Evolutionary conservation across 768 basidiomycete species (phyloP).

Genomic region (Lactarius sp.): DNA sequence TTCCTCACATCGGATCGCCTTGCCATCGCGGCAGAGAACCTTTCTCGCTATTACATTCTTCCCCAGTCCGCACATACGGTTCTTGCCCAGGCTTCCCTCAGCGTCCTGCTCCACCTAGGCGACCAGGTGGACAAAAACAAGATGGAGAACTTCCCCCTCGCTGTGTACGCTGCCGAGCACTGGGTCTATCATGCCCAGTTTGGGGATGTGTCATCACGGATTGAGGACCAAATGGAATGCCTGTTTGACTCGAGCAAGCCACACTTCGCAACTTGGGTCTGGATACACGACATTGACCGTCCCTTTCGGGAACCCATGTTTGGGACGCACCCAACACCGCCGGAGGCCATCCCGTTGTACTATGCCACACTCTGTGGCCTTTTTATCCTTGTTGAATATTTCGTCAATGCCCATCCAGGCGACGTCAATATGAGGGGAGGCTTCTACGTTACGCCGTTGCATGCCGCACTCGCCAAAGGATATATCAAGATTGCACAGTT

Average conservation of each 20-base stretch:
- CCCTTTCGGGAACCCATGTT: neutral
- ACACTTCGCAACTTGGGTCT: neutral
- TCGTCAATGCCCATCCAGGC: neutral
- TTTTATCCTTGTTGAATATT: neutral
- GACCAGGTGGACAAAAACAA: neutral
- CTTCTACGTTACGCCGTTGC: neutral
- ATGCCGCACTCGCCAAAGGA: neutral
- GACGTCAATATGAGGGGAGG: neutral
- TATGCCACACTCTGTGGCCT: neutral
- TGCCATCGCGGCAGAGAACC: neutral
- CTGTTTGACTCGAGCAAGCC: neutral
- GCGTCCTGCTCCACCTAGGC: neutral
- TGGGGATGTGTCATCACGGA: neutral
- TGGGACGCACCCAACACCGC: neutral
- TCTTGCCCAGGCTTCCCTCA: slow-evolving; percentile 6
- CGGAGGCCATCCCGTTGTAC: neutral
- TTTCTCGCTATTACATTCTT: neutral
- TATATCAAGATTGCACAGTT: neutral
- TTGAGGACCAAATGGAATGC: neutral
- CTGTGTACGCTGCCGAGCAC: neutral
- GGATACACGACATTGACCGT: slow-evolving; percentile 3
- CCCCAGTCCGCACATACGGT: neutral
- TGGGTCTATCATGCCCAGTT: slow-evolving; percentile 5
- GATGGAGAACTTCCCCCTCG: neutral
- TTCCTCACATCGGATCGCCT: slow-evolving; percentile 7